phyloP scores from a whole-genome alignment of 2,329 filamentous ascomycete species.

The Sporothrix pseudoabietina region DNA sequence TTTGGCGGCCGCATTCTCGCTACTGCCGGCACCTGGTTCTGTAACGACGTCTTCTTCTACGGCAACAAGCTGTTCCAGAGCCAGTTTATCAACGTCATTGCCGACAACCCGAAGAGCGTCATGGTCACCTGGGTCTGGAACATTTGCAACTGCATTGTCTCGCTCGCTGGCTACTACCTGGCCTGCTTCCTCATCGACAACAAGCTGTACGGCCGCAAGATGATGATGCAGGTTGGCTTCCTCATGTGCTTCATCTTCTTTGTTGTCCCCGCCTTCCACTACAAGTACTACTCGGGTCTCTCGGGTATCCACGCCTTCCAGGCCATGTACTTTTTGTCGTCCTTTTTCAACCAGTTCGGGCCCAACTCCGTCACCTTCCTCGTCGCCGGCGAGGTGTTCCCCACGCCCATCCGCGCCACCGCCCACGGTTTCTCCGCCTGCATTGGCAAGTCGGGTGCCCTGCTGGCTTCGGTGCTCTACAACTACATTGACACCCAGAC shows the following conservation, averaged over 20 bases:
- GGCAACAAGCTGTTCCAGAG: slow-evolving; percentile 51
- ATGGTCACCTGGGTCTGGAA: slow-evolving; percentile 92
- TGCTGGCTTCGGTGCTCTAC: slow-evolving; percentile 85
- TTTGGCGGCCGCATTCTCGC: slow-evolving; percentile 86
- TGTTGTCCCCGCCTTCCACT: slow-evolving; percentile 86
- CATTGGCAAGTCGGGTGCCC: slow-evolving; percentile 82
- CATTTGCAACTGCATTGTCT: slow-evolving; percentile 85
- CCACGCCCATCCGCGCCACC: slow-evolving; percentile 86
- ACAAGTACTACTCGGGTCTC: slow-evolving; percentile 74
- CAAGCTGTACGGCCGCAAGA: slow-evolving; percentile 94
- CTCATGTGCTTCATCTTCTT: slow-evolving; percentile 92
- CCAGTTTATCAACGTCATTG: slow-evolving; percentile 37
- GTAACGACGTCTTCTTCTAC: slow-evolving; percentile 98
- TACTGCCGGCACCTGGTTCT: slow-evolving; percentile 88
- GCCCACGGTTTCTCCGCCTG: slow-evolving; percentile 96
- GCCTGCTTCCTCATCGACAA: slow-evolving; percentile 90
- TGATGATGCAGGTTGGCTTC: slow-evolving; percentile 95
- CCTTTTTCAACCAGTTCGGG: slow-evolving; percentile 99
- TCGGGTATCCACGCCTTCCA: slow-evolving; percentile 85
- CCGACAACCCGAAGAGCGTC: slow-evolving; percentile 55
- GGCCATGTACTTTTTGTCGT: slow-evolving; percentile 96
- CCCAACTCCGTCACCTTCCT: slow-evolving; percentile 97
- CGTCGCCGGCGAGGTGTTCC: slow-evolving; percentile 94
- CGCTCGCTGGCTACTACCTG: slow-evolving; percentile 83
- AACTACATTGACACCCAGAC: slow-evolving; percentile 86